Conservation (phyloP, 768 basidiomycete species). For the Lactarius hatsudake region DNA sequence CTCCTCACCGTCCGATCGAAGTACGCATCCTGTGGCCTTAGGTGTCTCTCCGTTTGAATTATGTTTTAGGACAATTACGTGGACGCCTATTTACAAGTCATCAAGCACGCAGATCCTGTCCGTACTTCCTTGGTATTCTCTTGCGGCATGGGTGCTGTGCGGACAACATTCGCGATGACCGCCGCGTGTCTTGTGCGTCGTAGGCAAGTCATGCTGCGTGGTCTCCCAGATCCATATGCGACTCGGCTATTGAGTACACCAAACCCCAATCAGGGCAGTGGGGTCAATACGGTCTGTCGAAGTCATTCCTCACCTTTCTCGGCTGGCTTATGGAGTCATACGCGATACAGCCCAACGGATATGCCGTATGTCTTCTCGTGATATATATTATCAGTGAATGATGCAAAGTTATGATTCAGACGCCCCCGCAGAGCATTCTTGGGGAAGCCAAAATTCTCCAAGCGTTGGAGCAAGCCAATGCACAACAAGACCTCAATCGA, state of each 20-base stretch:
- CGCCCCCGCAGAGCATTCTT: constrained; percentile 37
- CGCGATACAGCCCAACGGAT: constrained; percentile 28
- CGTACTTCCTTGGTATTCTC: constrained; percentile 86
- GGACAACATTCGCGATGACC: constrained; percentile 97
- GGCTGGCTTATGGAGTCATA: not conserved
- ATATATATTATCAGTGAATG: not conserved
- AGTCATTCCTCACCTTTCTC: not conserved
- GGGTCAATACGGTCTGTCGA: constrained; percentile 48
- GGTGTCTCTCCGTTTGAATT: not conserved
- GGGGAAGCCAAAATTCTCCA: constrained; percentile 57
- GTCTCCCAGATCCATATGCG: constrained; percentile 77
- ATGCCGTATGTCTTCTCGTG: constrained; percentile 5
- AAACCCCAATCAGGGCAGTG: constrained; percentile 35
- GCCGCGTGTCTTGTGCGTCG: constrained; percentile 84
- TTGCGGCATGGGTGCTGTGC: constrained; percentile 95
- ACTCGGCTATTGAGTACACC: constrained; percentile 34
- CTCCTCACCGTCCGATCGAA: constrained; percentile 88
- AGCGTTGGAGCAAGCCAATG: constrained; percentile 70
- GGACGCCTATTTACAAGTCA: constrained; percentile 85
- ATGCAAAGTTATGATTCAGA: constrained; percentile 1
- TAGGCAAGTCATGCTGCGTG: constrained; percentile 57
- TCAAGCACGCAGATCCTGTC: constrained; percentile 75
- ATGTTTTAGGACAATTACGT: constrained; percentile 82
- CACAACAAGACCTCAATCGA: constrained; percentile 75
- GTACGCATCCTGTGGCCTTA: constrained; percentile 37